Percentiles rank a stretch among this genome's conserved stretches.
These are phyloP conservation scores for Colletotrichum sp. DNA, from an alignment of 2,329 filamentous ascomycete genomes.

Conservation along the genomic window DNA sequence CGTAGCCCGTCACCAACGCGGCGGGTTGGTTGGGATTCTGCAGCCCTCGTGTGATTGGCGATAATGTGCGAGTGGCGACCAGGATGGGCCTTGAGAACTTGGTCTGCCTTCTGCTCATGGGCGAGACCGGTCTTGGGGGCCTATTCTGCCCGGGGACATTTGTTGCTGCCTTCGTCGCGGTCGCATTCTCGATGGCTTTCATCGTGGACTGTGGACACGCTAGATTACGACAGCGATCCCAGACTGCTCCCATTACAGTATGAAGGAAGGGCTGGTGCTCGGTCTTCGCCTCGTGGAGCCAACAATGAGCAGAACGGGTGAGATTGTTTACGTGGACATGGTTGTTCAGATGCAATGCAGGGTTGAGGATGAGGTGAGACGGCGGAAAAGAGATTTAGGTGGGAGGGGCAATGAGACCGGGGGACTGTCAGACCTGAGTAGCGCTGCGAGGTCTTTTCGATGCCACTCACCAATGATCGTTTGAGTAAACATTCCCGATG, in stretches of 20 bases:
- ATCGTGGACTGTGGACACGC: background rate
- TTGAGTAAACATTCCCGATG: background rate
- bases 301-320: background rate
- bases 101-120: background rate
- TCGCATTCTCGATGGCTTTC: background rate
- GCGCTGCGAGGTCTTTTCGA: background rate
- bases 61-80: slow-evolving; percentile 1
- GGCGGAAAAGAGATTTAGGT: background rate
- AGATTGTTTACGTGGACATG: background rate
- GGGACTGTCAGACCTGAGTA: background rate
- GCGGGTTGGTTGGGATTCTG: background rate
- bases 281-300: background rate
- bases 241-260: background rate
- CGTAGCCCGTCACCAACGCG: background rate
- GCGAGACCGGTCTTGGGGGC: background rate
- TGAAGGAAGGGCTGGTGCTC: background rate
- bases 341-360: slow-evolving; percentile 4
- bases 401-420: background rate
- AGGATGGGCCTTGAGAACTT: background rate
- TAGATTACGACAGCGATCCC: background rate
- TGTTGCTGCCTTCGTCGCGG: background rate
- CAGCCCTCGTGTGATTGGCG: background rate
- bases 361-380: slow-evolving; percentile 21
- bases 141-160: background rate
- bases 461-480: background rate